phyloP scores from a whole-genome alignment of 2,329 filamentous ascomycete species.

The Mycosphaerella arachidis region DNA sequence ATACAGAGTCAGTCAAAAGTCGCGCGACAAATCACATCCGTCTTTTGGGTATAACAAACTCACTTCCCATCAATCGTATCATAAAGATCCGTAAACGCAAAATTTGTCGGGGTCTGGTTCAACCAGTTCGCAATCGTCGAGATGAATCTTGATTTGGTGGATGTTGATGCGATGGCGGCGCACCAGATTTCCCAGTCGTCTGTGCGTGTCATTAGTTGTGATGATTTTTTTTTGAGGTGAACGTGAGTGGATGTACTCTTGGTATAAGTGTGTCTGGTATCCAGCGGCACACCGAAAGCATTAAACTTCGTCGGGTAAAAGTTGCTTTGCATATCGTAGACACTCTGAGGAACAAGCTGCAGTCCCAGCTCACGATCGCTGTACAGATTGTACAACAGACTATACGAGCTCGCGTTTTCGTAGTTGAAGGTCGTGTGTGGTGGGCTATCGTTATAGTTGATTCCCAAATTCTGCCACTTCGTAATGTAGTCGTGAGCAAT shows the following conservation, averaged over 20 bases:
- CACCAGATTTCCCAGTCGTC: constrained; percentile 51
- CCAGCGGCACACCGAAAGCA: constrained; percentile 50
- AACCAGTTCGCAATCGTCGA: constrained; percentile 47
- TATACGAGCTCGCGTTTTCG: constrained; percentile 30
- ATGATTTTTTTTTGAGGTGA: not conserved
- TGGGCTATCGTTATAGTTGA: constrained; percentile 31
- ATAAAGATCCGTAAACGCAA: constrained; percentile 50
- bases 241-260: constrained; percentile 14
- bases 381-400: constrained; percentile 54
- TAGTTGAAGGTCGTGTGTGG: constrained; percentile 50
- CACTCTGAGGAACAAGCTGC: constrained; percentile 45
- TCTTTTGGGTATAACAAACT: constrained; percentile 1
- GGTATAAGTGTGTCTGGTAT: constrained; percentile 45
- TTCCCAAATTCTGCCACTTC: constrained; percentile 28
- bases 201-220: not conserved
- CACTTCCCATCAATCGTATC: constrained; percentile 42
- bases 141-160: constrained; percentile 47
- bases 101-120: constrained; percentile 45
- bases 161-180: constrained; percentile 42
- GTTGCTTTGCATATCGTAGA: constrained; percentile 51
- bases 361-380: constrained; percentile 46
- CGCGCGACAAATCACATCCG: not conserved
- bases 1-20: constrained; percentile 2
- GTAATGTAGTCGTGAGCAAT: constrained; percentile 51
- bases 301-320: constrained; percentile 51